phyloP scores from a whole-genome alignment of 2,329 filamentous ascomycete genomes.

The Xylaria sp. region DNA sequence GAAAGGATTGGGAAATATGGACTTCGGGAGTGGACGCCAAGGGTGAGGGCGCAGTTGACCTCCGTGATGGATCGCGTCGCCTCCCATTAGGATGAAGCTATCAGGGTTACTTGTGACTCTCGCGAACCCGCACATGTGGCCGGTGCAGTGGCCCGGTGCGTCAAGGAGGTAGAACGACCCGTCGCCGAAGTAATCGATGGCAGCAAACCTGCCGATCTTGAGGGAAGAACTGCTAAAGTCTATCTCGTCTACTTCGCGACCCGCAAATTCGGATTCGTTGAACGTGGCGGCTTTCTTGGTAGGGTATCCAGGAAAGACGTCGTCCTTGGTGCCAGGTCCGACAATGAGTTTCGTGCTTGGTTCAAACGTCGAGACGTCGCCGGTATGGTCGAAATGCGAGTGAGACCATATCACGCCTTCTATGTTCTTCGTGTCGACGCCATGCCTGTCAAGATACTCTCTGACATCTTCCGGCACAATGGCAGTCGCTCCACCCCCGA shows the following conservation, averaged over 20 bases:
- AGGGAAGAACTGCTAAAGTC: conserved; percentile 40
- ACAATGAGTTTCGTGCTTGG: conserved; percentile 40
- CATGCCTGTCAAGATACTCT: conserved; percentile 41
- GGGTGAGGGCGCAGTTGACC: conserved; percentile 42
- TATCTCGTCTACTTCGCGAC: conserved; percentile 39
- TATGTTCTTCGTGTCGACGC: conserved; percentile 40
- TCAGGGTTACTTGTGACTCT: conserved; percentile 47
- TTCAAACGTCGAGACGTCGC: conserved; percentile 41
- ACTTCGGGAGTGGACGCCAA: conserved; percentile 44
- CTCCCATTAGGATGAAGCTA: conserved; percentile 45
- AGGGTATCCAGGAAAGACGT: conserved; percentile 42
- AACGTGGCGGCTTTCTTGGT: conserved; percentile 30
- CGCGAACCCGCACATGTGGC: conserved; percentile 44
- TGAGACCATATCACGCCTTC: conserved; percentile 46
- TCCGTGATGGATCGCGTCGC: conserved; percentile 41
- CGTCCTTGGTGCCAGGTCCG: conserved; percentile 35
- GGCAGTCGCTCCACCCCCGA: neutral
- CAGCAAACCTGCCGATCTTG: conserved; percentile 39
- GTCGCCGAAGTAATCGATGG: conserved; percentile 45
- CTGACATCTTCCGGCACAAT: conserved; percentile 37
- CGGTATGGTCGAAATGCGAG: conserved; percentile 43
- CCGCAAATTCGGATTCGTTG: conserved; percentile 39
- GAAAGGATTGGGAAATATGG: conserved; percentile 55
- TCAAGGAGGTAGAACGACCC: conserved; percentile 47
- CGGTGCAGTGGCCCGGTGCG: conserved; percentile 43